Base-by-base conservation (phyloP, 257 asterid genomes). In the Voacanga thouarsii region DNA sequence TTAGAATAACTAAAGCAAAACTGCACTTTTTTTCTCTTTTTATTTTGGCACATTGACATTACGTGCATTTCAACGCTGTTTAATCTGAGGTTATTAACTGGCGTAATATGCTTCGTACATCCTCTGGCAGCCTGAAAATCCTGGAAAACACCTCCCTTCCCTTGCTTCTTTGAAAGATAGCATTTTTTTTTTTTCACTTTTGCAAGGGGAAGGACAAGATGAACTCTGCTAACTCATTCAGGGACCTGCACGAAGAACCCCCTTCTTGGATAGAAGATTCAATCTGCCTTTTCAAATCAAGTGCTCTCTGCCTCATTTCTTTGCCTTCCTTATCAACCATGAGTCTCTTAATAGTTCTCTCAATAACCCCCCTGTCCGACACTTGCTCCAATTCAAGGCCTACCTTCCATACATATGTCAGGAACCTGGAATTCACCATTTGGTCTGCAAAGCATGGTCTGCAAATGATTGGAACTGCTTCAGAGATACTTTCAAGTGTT, bases 381-480 rank as follows among this genome's bases (percentile, higher is more conserved):
- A 33, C 66, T 11, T 45, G 24, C n/a, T 76, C 85, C 64, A 84
- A 0, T 65, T 81, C 82, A 5, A 78, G 41, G 23, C 86, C 88
- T 0, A 82, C 77, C 33, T 68, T 77, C 88, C 83, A 81, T 24
- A 65, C 77, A 43, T 61, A 59, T 12, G 63, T 73, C 14, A 63
- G 1, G 65, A 72, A 68, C 56, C 84, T 79, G 12, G 74, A 50
- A 24, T 82, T 73, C 51, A 77, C 61, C 4, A 4, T 8, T 33
- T 85, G 82, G 33, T 84, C 85, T 0, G 21, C 77, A 63, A 76
- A 76, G 7, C 21, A 19, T 7, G 82, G 82, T 6, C 71, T 76
- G 43, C 88, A 82, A 1, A 79, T 82, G 79, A 85, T 77, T 4
- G 88, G 85, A 33, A 84, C 84, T 30, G 80, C 85, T 69, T 79